Evolutionary conservation across 148 eudicot species (phyloP), one percentile per base, ranked within the genome.

Genomic region (Chenopodium berlandieri): DNA sequence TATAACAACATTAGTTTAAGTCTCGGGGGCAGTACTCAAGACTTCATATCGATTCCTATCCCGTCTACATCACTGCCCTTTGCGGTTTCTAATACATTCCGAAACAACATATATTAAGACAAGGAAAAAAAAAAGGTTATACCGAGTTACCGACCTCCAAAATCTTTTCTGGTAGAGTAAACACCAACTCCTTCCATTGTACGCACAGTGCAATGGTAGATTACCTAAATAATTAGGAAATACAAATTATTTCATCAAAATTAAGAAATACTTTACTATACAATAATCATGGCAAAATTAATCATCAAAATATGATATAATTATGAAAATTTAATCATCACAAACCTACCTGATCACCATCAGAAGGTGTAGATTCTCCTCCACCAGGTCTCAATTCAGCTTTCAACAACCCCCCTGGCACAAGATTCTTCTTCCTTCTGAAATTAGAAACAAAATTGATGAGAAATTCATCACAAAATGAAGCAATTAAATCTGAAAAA

Each of bases 261-360:
- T 11, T 79, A 82, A 54, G 8, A 86, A 11, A 69, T 37, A 20
- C 66, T 5, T 6, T 40, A 9, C 54, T 2, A 50, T 54, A 47
- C 78, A 79, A 70, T 31, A 22, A 56, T 54, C 7, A 72, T 20
- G 48, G 1, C 44, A 40, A 40, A 0, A 40, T 40, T 6, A 40
- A 5, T 40, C 5, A 31, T 30, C 9, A 27, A 34, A 31, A 1
- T 60, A 67, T 30, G 10, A 23, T 30, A 16, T 17, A 31, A 82
- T 77, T 14, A 68, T 50, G 1, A 22, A 71, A 67, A 75, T 20
- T 34, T 22, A 75, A 23, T 9, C 16, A 60, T 17, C 20, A 20
- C 9, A 30, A 75, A 93, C 99, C 99, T 94, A 93, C 99, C 99
- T 94, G 99, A 92, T 96, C 93, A 75, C 97, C 99, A 70, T 94